Evolutionary conservation across 306 rosid genomes (phyloP).

Genomic region (Dicorynia guianensis): DNA sequence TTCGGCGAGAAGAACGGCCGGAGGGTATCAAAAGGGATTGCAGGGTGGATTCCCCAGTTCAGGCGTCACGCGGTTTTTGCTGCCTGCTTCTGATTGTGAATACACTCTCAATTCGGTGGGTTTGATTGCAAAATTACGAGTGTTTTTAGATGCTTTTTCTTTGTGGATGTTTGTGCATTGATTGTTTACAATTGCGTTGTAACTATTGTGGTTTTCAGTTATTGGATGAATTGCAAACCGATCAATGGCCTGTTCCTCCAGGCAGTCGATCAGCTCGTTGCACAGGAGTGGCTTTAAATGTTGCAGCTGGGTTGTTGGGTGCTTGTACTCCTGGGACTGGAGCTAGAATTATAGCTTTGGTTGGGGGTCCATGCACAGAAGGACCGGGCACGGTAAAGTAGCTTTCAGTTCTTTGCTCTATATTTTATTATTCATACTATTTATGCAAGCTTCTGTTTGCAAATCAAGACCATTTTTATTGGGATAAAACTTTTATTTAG

Average conservation of each 20-base stretch:
- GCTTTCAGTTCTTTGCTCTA: not conserved
- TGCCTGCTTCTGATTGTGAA: constrained; percentile 89
- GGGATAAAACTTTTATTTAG: not conserved
- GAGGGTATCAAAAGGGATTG: constrained; percentile 56
- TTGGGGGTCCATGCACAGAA: constrained; percentile 95
- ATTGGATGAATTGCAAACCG: constrained; percentile 82
- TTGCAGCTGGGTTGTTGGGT: constrained; percentile 80
- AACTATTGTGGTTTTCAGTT: constrained; percentile 51
- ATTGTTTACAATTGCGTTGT: constrained; percentile 13
- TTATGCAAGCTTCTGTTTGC: constrained; percentile 11
- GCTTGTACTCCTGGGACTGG: constrained; percentile 87
- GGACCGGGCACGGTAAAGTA: constrained; percentile 89
- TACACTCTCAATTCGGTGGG: constrained; percentile 77
- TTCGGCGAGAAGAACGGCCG: constrained; percentile 49
- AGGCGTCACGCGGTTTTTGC: constrained; percentile 65
- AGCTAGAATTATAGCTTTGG: constrained; percentile 83
- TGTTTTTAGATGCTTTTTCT: not conserved
- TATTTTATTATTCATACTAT: constrained; percentile 5
- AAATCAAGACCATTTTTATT: not conserved
- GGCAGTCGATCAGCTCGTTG: constrained; percentile 74
- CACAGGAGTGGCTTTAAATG: constrained; percentile 85
- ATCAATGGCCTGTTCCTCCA: constrained; percentile 82
- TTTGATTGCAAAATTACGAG: not conserved
- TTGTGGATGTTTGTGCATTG: constrained; percentile 2
- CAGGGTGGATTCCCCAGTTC: constrained; percentile 51